Percentiles rank a stretch among this genome's conserved stretches.
Conservation (phyloP, 1,139 yeast genomes). For the Pichia sp. region DNA sequence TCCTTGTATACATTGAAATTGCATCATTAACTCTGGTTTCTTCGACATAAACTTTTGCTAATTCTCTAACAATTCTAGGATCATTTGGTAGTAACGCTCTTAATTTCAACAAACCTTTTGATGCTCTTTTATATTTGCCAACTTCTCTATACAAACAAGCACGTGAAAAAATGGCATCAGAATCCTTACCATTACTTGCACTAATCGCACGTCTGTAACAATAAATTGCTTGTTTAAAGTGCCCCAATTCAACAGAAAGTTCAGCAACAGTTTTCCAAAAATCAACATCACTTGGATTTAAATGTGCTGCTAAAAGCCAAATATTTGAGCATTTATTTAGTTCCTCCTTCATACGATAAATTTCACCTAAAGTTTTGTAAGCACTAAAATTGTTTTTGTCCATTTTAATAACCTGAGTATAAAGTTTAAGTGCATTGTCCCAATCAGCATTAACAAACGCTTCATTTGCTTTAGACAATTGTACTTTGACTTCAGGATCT, state of each 20-base stretch:
- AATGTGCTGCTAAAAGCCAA: conserved; percentile 79
- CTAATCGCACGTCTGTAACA: conserved; percentile 73
- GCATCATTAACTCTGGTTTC: conserved; percentile 78
- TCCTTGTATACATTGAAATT: conserved; percentile 61
- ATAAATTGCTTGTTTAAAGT: conserved; percentile 71
- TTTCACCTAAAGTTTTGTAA: conserved; percentile 79
- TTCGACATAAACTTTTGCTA: conserved; percentile 72
- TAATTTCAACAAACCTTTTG: conserved; percentile 64
- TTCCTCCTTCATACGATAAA: conserved; percentile 63
- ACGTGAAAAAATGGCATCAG: conserved; percentile 49
- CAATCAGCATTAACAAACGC: conserved; percentile 65
- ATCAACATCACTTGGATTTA: conserved; percentile 67
- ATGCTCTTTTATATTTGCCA: conserved; percentile 62
- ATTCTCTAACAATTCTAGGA: conserved; percentile 54
- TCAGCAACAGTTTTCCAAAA: conserved; percentile 86
- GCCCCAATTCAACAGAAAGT: conserved; percentile 64
- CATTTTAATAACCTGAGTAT: conserved; percentile 65
- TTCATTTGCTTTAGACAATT: conserved; percentile 70
- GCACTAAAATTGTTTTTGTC: conserved; percentile 80
- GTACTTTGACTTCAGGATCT: conserved; percentile 63
- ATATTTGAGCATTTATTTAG: conserved; percentile 68
- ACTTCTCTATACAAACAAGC: conserved; percentile 61
- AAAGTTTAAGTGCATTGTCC: conserved; percentile 57
- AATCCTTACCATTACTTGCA: conserved; percentile 46
- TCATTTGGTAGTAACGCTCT: conserved; percentile 57